phyloP scores from a whole-genome alignment of 192 early-diverging fungal genomes.

The Backusella sp. region DNA sequence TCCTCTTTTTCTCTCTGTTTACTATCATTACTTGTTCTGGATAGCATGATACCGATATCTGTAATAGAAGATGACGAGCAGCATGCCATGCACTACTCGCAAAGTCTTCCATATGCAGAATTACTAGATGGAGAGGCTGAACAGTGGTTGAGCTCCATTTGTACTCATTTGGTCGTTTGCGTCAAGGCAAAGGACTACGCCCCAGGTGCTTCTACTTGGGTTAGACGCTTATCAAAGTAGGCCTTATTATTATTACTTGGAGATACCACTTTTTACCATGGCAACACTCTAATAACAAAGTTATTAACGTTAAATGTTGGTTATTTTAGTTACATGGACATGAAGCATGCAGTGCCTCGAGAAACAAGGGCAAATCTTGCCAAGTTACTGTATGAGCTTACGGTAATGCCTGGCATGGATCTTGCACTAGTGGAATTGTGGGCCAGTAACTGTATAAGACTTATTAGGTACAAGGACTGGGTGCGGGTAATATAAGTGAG shows the following conservation, averaged over 20 bases:
- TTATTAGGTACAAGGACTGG: slow-evolving; percentile 55
- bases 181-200: slow-evolving; percentile 56
- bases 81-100: slow-evolving; percentile 36
- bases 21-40: neutral
- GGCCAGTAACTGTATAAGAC: slow-evolving; percentile 52
- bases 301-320: neutral
- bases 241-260: neutral
- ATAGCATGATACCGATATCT: slow-evolving; percentile 22
- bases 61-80: slow-evolving; percentile 34
- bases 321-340: slow-evolving; percentile 57
- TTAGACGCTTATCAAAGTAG: slow-evolving; percentile 57
- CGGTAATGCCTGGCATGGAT: slow-evolving; percentile 66
- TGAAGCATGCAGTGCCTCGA: slow-evolving; percentile 59
- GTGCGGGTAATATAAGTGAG: neutral
- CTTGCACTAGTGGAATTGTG: slow-evolving; percentile 61
- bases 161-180: slow-evolving; percentile 38
- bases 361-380: slow-evolving; percentile 57
- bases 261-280: neutral
- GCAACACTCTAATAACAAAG: neutral
- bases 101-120: slow-evolving; percentile 39
- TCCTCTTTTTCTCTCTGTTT: neutral
- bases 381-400: slow-evolving; percentile 63
- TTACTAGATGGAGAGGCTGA: slow-evolving; percentile 40
- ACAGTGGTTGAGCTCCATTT: slow-evolving; percentile 47
- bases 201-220: slow-evolving; percentile 56